Conservation (phyloP, 75 land plant genomes). For the Selaginella tamariscina region DNA sequence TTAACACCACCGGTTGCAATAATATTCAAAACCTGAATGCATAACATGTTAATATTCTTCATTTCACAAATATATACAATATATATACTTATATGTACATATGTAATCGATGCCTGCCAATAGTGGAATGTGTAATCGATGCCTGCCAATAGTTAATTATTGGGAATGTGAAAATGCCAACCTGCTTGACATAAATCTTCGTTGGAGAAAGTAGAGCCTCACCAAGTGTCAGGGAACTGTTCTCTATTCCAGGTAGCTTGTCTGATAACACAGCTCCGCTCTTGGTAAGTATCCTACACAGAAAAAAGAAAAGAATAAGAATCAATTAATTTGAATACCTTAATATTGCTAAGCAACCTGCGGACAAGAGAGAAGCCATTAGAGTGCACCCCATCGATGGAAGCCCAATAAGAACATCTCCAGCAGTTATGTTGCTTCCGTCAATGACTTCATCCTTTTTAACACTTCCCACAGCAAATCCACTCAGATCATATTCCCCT, state of each 20-base stretch:
- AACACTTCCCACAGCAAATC: slow-evolving; percentile 96
- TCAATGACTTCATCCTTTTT: slow-evolving; percentile 83
- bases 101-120: neutral
- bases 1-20: slow-evolving; percentile 70
- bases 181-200: slow-evolving; percentile 88
- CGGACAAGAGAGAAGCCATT: slow-evolving; percentile 97
- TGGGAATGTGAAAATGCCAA: slow-evolving; percentile 10
- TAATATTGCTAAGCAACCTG: slow-evolving; percentile 32
- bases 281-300: slow-evolving; percentile 36
- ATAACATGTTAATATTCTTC: neutral
- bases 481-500: slow-evolving; percentile 98
- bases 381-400: slow-evolving; percentile 98
- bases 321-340: neutral
- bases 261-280: slow-evolving; percentile 61
- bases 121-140: neutral
- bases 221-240: slow-evolving; percentile 32
- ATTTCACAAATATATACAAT: neutral
- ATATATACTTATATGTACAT: too few species aligned
- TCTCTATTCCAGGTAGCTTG: slow-evolving; percentile 41
- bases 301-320: neutral
- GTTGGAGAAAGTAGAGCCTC: slow-evolving; percentile 89
- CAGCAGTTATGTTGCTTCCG: slow-evolving; percentile 61
- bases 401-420: slow-evolving; percentile 85
- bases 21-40: slow-evolving; percentile 59
- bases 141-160: neutral